Evolutionary conservation across 495 filamentous ascomycete genomes (phyloP), one percentile per base, ranked within the genome.

Genomic region (Daldinia caldariorum): DNA sequence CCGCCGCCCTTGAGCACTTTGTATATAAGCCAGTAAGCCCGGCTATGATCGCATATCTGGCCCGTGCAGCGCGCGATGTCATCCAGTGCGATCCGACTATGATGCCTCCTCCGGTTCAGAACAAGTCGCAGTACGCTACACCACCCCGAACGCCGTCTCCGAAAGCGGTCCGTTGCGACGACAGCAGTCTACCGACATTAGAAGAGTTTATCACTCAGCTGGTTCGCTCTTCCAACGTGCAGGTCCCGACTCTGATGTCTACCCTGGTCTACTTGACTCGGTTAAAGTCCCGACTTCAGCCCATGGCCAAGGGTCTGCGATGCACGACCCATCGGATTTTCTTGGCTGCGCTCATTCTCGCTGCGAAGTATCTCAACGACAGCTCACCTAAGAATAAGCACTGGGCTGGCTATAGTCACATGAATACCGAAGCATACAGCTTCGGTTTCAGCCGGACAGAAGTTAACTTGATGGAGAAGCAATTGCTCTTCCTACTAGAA

Each of bases 381-480:
- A 97, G 94, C 54, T 97, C 93, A 29, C 95, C 96, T 57, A 98
- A 98, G 90, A 99, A 99, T 87, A 98, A 97, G 88, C 95, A 99
- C 84, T 99, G 95, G 95, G 94, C 95, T 31, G 89, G 86, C 64
- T 99, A 98, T 84, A 94, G 91, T 57, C 89, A 95, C 63, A 87
- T 89, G 71, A 66, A 64, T 43, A 74, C 67, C 18, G 90, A 89
- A 53, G 91, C 82, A 76, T 91, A 92, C 51, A 87, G 83, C 61
- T 99, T 98, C 78, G 91, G 94, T 67, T 99, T 98, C 85, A 94
- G 89, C 53, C 83, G 94, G 50, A 94, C 93, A 18, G 94, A 98
- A 82, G 94, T 98, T 65, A 98, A 97, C 83, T 85, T 97, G 54
- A 98, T 98, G 94, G 94, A 98, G 84, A 95, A 95, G 84, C 94